A percentile compares a stretch with the other conserved stretches of the same genome.
phyloP scores from a whole-genome alignment of 768 basidiomycete genomes.

The Lanmaoa rubissima region DNA sequence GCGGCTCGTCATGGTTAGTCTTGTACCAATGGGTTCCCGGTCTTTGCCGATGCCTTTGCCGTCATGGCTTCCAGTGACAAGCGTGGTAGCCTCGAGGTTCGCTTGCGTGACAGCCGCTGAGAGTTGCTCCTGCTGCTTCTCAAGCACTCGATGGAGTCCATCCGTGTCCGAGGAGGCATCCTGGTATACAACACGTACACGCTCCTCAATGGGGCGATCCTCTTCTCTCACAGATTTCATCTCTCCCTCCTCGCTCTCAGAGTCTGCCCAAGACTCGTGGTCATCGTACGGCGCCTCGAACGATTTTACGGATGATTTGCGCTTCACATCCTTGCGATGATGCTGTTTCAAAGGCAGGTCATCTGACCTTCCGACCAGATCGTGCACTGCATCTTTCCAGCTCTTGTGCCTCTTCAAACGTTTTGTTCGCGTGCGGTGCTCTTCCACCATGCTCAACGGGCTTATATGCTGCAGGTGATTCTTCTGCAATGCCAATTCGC shows the following conservation, averaged over 20 bases:
- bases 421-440: constrained; percentile 42
- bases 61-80: constrained; percentile 32
- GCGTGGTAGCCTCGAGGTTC: constrained; percentile 43
- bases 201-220: constrained; percentile 72
- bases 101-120: constrained; percentile 52
- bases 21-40: constrained; percentile 73
- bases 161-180: constrained; percentile 14
- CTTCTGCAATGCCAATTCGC: constrained; percentile 71
- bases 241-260: constrained; percentile 50
- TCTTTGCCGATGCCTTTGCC: constrained; percentile 33
- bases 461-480: constrained; percentile 88
- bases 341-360: constrained; percentile 13
- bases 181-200: constrained; percentile 60
- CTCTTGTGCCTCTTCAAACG: constrained; percentile 52
- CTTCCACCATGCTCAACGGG: constrained; percentile 88
- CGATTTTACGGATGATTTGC: constrained; percentile 29
- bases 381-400: constrained; percentile 59
- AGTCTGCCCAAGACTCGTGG: constrained; percentile 51
- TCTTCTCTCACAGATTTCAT: constrained; percentile 53
- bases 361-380: constrained; percentile 43
- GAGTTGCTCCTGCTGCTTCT: constrained; percentile 51
- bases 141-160: constrained; percentile 28
- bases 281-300: constrained; percentile 37
- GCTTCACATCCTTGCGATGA: constrained; percentile 26
- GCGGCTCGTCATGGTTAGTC: constrained; percentile 93